A percentile compares a stretch with the other conserved stretches of the same genome.
Evolutionary conservation across 1,139 yeast species (phyloP).

Genomic region (Sugiyamaella grinbergsii): DNA sequence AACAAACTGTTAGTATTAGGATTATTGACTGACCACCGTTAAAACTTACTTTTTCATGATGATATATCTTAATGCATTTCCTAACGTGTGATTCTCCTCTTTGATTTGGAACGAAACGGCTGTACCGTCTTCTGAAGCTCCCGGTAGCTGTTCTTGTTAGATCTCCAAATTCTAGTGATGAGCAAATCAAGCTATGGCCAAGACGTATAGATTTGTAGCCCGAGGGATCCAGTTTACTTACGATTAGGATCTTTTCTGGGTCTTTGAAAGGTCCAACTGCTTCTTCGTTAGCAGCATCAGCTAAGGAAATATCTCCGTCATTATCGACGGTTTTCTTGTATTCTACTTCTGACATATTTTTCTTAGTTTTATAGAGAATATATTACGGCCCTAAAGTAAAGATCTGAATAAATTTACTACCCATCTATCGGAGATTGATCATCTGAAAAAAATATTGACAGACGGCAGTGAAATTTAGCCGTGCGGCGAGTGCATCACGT

Average conservation of each 20-base stretch:
- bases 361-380: slow-evolving; percentile 21
- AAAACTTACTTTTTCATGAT: slow-evolving; percentile 76
- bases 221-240: slow-evolving; percentile 24
- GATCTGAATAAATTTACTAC: not conserved
- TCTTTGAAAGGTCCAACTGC: slow-evolving; percentile 27
- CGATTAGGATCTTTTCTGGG: slow-evolving; percentile 38
- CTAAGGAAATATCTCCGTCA: slow-evolving; percentile 31
- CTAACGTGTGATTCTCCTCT: slow-evolving; percentile 95
- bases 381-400: not conserved
- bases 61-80: slow-evolving; percentile 88
- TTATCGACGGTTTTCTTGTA: not conserved
- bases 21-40: not conserved
- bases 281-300: slow-evolving; percentile 28
- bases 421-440: not conserved
- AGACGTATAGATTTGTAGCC: not conserved
- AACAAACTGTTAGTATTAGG: slow-evolving; percentile 11
- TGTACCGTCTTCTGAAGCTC: slow-evolving; percentile 92
- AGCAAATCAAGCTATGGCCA: too few species aligned
- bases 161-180: too few species aligned
- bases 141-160: slow-evolving; percentile 56
- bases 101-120: slow-evolving; percentile 92
- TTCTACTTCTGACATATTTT: slow-evolving; percentile 26
- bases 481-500: slow-evolving; percentile 10
- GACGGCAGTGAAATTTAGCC: not conserved
- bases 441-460: slow-evolving; percentile 4